Percentiles rank a stretch among this genome's conserved stretches.
These are phyloP conservation scores for Polyplosphaeria fusca DNA, from an alignment of 495 filamentous ascomycete species.

Conservation along the genomic window DNA sequence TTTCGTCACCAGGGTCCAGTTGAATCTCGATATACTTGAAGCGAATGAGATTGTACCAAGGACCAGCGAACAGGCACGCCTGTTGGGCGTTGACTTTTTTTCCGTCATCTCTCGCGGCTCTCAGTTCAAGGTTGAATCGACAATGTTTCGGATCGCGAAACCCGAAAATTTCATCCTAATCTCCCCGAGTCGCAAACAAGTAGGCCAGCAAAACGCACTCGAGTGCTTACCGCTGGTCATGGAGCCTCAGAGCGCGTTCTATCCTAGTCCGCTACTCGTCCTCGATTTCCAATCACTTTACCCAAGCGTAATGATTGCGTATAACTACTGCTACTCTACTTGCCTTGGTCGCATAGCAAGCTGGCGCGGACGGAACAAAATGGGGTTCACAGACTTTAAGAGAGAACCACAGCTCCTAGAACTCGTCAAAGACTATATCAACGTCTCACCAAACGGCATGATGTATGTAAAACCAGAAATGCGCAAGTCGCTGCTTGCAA, in stretches of 20 bases:
- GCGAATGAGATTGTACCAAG: constrained; percentile 82
- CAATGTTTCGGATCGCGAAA: constrained; percentile 98
- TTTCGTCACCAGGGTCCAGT: constrained; percentile 68
- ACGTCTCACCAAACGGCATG: constrained; percentile 93
- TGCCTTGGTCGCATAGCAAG: constrained; percentile 79
- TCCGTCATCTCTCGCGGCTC: constrained; percentile 91
- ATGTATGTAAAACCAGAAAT: constrained; percentile 87
- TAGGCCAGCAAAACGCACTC: constrained; percentile 88
- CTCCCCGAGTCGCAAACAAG: constrained; percentile 86
- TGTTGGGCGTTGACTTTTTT: constrained; percentile 93
- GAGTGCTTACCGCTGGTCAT: constrained; percentile 95
- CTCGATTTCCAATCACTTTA: constrained; percentile 96
- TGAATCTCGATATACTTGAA: constrained; percentile 88
- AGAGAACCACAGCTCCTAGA: constrained; percentile 70
- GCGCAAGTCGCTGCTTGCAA: constrained; percentile 85
- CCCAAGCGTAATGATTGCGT: constrained; percentile 97
- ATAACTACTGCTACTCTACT: constrained; percentile 99
- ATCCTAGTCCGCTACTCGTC: constrained; percentile 82
- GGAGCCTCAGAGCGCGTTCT: constrained; percentile 96
- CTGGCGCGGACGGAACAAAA: constrained; percentile 90
- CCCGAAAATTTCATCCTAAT: constrained; percentile 90
- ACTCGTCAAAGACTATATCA: constrained; percentile 80
- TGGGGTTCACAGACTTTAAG: constrained; percentile 86
- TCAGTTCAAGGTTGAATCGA: constrained; percentile 96
- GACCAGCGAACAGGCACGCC: constrained; percentile 89